Base-by-base conservation (phyloP, 768 basidiomycete species). In the Lyophyllum decastes region DNA sequence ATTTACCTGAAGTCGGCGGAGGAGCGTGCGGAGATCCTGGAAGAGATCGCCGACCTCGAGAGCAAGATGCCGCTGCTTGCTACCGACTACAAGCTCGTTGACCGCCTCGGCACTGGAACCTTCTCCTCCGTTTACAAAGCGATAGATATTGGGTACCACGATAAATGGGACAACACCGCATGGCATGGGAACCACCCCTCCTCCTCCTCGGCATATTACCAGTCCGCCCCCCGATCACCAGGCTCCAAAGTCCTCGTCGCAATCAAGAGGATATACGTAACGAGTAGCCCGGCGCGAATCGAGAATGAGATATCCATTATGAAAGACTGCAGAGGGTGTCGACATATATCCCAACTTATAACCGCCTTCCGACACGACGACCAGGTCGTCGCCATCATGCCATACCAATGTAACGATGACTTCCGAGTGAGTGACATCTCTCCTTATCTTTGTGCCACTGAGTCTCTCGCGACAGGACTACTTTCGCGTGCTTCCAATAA, bases 81-180 rank as follows among this genome's bases (percentile, higher is more conserved):
- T 4, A 67, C 76, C 2, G 79, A 90, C 61, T 98, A 96, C 77
- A 82, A 77, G 49, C 78, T 98, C 34, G 71, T 98, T 34, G 96
- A 98, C 74, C 84, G 95, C 0, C 82, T 99, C 0, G 97, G 97
- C 14, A 98, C 95, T 53, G 96, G 96, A 16, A 99, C 96, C 1
- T 99, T 99, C 75, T 98, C 96, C 0, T 95, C 95, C 10, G 97
- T 99, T n/a, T 99, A 98, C 82, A 97, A 98, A 66, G 97, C 95
- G 0, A 72, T 95, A 61, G 97, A 99, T 71, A 65, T 90, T 16
- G 73, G 80, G 57, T 84, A 90, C 65, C 84, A 92, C 63, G 74
- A 80, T 49, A 89, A 90, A 52, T 92, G 86, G 87, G 82, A 91
- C 70, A 92, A 94, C 64, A 62, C 71, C 4, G 78, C 84, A 12